Evolutionary conservation across 2,329 filamentous ascomycete genomes (phyloP).

Genomic region (Phialophora expanda): DNA sequence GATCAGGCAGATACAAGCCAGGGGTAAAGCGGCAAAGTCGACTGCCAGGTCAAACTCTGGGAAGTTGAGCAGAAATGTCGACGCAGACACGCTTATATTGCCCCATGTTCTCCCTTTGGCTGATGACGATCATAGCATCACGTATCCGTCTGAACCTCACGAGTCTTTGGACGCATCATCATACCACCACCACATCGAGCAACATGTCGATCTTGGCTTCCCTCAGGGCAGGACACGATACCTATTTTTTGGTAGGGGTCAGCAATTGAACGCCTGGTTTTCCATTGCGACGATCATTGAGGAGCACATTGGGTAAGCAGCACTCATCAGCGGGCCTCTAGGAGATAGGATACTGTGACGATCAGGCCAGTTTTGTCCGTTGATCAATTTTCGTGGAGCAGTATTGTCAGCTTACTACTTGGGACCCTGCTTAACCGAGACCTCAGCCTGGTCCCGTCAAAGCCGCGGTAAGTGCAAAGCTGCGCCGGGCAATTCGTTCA

Average conservation of each 20-base stretch:
- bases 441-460: neutral
- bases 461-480: neutral
- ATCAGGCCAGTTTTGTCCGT: neutral
- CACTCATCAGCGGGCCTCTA: neutral
- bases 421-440: neutral
- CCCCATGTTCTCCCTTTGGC: neutral
- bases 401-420: neutral
- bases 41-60: neutral
- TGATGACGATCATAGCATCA: slow-evolving; percentile 1
- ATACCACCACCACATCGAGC: neutral
- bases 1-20: too few species aligned
- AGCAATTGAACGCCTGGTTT: neutral
- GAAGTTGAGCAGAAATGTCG: neutral
- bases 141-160: neutral
- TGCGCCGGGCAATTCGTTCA: neutral
- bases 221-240: neutral
- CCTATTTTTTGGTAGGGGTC: neutral
- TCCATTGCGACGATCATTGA: neutral
- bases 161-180: neutral
- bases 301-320: neutral
- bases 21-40: neutral
- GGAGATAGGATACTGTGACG: neutral
- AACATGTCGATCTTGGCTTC: neutral
- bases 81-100: neutral
- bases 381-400: neutral